phyloP scores from a whole-genome alignment of 169 alveolate species.

The Babesia sp. region DNA sequence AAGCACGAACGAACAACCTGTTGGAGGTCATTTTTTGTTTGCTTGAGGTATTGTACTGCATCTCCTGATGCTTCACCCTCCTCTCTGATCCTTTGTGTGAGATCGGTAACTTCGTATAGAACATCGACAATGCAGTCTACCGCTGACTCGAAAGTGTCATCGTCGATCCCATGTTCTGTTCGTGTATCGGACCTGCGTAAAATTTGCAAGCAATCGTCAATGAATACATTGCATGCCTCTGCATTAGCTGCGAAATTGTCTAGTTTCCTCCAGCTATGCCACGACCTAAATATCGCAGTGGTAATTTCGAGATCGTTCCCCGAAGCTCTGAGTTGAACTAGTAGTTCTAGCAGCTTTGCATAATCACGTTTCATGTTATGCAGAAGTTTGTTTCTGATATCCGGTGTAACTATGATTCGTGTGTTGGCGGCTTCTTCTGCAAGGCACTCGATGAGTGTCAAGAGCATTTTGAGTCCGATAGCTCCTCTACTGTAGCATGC shows the following conservation, averaged over 20 bases:
- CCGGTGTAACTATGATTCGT: slow-evolving; percentile 29
- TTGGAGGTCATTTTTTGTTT: slow-evolving; percentile 23
- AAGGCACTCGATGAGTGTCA: slow-evolving; percentile 23
- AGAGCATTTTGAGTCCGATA: slow-evolving; percentile 22
- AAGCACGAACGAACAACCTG: slow-evolving; percentile 16
- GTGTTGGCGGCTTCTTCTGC: slow-evolving; percentile 51
- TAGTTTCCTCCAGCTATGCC: slow-evolving; percentile 55
- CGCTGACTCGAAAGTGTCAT: slow-evolving; percentile 48
- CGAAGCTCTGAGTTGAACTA: slow-evolving; percentile 18
- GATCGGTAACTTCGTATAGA: slow-evolving; percentile 25
- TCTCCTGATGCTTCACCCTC: slow-evolving; percentile 22
- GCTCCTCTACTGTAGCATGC: slow-evolving; percentile 29
- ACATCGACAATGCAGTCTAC: slow-evolving; percentile 52
- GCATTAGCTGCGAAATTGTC: slow-evolving; percentile 31
- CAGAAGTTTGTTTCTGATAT: slow-evolving; percentile 1
- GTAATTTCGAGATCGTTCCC: slow-evolving; percentile 14
- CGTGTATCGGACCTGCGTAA: slow-evolving; percentile 1
- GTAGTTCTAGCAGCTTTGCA: slow-evolving; percentile 22
- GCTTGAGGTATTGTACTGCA: not conserved
- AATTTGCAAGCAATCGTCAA: slow-evolving; percentile 40
- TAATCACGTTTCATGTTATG: slow-evolving; percentile 29
- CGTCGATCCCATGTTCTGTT: slow-evolving; percentile 19
- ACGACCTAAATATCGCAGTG: slow-evolving; percentile 33
- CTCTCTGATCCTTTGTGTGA: not conserved
- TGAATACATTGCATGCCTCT: slow-evolving; percentile 23